Base-by-base conservation (phyloP, 2,329 filamentous ascomycete genomes). In the Clonostachys sp. region DNA sequence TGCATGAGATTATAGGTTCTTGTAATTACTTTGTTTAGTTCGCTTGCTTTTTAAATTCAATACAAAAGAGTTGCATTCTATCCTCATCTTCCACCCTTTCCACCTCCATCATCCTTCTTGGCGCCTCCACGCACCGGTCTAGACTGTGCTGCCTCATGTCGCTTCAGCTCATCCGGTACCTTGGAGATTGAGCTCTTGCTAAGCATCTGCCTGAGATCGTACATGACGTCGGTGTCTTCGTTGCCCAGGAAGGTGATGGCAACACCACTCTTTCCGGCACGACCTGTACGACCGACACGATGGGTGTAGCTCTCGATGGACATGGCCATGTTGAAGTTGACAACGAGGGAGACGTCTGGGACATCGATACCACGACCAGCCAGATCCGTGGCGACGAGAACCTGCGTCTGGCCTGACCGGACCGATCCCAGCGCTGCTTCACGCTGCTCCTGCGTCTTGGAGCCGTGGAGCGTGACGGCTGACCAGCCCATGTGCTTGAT, bases 281-380 rank as follows among this genome's bases (percentile, higher is more conserved):
- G 87, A 77, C 94, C 94, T 2, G 94, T 99, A 72, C 94, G 87
- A 67, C 94, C 94, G 60, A 99, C 87, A 72, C 94, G 86, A 75
- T 99, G 94, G 3, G 92, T 97, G 66, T 99, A 99, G 61, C 83
- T 87, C 71, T 99, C 94, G 56, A 99, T 97, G 56, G 77, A 90
- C 12, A 73, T 84, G 1, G 94, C 87, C 94, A 99, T 97, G 76
- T 97, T 99, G 81, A 97, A 99, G 74, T 99, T 99, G 64, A 99
- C 80, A 48, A 99, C 94, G 50, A 99, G 79, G 52, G 83, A 89
- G 39, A 99, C 94, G 61, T 97, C 94, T 0, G 88, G 84, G 5
- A 99, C 91, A 68, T 99, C 94, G 65, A 99, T 96, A 89, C 94
- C 94, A 75, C 94, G 84, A 53, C 92, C 94, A 1, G 94, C 94